Evolutionary conservation across 768 basidiomycete genomes (phyloP), one percentile per base, ranked within the genome.

Genomic region (Nidularia sp.): DNA sequence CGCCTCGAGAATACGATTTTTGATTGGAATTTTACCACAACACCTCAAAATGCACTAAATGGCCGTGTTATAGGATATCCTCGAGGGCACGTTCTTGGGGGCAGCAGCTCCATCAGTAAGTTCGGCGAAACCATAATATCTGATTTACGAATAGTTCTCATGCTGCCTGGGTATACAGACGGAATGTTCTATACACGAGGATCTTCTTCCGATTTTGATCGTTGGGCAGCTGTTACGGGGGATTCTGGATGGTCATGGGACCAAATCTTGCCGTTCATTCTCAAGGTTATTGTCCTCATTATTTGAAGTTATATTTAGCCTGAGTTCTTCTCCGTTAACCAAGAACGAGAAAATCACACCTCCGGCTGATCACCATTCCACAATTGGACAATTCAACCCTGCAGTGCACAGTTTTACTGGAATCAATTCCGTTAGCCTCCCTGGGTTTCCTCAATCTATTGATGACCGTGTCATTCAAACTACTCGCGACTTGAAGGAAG

Each of bases 11-110:
- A 52, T 33, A 57, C 67, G 8, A 42, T 50, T 2, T 62, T 57
- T 36, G 66, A 68, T 48, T 72, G 70, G 70, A 70, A 70, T 47
- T 70, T 57, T 48, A 69, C 68, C 18, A 66, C 67, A 0, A 51
- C 53, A 12, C 66, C 66, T 3, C 68, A 68, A 46, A 13, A 43
- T 5, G 64, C 60, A 5, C 50, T 70, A 0, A 57, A 62, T 50
- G 58, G 59, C 29, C 64, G 67, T 0, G 13, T 54, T 4, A 47
- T 68, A 6, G 35, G 55, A 13, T 66, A 64, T 50, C 62, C 64
- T 6, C 45, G 66, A 29, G 70, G 70, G 2, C 53, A 59, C 35
- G 50, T 69, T 8, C 58, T 73, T 0, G 71, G 70, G 9, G 71
- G 70, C 8, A 58, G 55, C 33, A 67, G 60, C 31, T 64, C 66